Percentiles rank a stretch among this genome's conserved stretches.
phyloP scores from a whole-genome alignment of 805 yeast genomes.

The Ogataea kodamae region DNA sequence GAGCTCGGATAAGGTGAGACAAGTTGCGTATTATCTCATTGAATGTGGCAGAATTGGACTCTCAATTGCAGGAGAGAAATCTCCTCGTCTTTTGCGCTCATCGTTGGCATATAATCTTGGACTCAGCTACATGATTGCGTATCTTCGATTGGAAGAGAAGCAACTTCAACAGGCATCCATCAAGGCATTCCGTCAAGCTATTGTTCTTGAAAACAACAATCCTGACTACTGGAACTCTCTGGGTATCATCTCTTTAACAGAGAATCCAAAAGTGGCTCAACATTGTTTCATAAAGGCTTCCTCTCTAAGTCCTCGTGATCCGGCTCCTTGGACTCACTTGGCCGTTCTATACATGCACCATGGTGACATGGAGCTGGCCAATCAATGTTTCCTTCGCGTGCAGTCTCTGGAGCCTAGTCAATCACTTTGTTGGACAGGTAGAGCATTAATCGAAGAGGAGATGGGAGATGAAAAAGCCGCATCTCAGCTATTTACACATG shows the following conservation, averaged over 20 bases:
- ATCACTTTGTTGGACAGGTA: slow-evolving; percentile 79
- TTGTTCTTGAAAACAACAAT: slow-evolving; percentile 66
- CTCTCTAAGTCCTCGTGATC: slow-evolving; percentile 63
- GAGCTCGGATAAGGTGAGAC: slow-evolving; percentile 26
- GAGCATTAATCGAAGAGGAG: slow-evolving; percentile 60
- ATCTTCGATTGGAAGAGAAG: slow-evolving; percentile 23
- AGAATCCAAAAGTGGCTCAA: slow-evolving; percentile 74
- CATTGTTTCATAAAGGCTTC: slow-evolving; percentile 89
- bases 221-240: slow-evolving; percentile 77
- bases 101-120: slow-evolving; percentile 68
- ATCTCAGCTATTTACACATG: slow-evolving; percentile 64
- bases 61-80: slow-evolving; percentile 33
- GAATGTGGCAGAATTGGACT: slow-evolving; percentile 47
- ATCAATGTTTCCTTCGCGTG: slow-evolving; percentile 65
- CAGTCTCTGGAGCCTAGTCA: slow-evolving; percentile 80
- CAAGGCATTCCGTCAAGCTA: slow-evolving; percentile 57
- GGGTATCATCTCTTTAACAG: slow-evolving; percentile 68
- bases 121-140: slow-evolving; percentile 51
- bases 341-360: slow-evolving; percentile 70
- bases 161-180: slow-evolving; percentile 50
- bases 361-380: slow-evolving; percentile 70
- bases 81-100: slow-evolving; percentile 50
- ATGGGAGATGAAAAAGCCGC: slow-evolving; percentile 51
- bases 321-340: slow-evolving; percentile 73
- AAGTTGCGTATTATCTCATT: slow-evolving; percentile 35